Conservation (phyloP, 1,284 basidiomycete species). For the Sporisorium scitamineum region DNA sequence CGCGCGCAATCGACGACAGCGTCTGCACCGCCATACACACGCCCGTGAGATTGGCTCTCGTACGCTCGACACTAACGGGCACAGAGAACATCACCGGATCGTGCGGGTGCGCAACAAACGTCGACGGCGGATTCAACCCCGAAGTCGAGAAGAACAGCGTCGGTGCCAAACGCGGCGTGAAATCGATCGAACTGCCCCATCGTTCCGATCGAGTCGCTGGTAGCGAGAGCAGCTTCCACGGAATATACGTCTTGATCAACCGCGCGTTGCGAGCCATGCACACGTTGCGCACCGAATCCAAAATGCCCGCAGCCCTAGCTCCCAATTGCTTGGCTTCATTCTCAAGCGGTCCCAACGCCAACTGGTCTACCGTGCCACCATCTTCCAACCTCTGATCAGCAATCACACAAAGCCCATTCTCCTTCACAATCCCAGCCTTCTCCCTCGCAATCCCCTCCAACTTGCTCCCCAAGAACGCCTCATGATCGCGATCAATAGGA, state of each 20-base stretch:
- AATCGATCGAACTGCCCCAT: constrained; percentile 35
- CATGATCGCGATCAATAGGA: constrained; percentile 91
- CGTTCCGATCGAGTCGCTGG: constrained; percentile 29
- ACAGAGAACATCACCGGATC: constrained; percentile 44
- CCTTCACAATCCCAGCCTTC: constrained; percentile 85
- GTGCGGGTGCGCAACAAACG: constrained; percentile 48
- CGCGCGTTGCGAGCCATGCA: constrained; percentile 42
- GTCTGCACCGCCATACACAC: constrained; percentile 63
- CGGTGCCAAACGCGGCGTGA: constrained; percentile 33
- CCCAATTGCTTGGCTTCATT: constrained; percentile 46
- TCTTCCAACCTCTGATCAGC: constrained; percentile 71
- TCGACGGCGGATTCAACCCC: constrained; percentile 45
- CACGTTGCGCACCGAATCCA: constrained; percentile 47
- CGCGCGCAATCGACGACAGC: constrained; percentile 62
- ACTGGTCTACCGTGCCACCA: constrained; percentile 20
- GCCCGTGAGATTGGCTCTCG: constrained; percentile 55
- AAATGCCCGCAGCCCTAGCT: constrained; percentile 38
- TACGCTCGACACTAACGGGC: constrained; percentile 44
- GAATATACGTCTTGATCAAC: constrained; percentile 50
- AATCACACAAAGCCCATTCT: constrained; percentile 78
- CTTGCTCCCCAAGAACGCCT: constrained; percentile 84
- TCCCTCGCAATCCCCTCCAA: constrained; percentile 81
- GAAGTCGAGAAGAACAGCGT: constrained; percentile 47
- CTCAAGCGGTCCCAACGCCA: constrained; percentile 38
- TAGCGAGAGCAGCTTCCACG: constrained; percentile 41